phyloP scores from a whole-genome alignment of 345 rosid genomes.

The Aegle marmelos region DNA sequence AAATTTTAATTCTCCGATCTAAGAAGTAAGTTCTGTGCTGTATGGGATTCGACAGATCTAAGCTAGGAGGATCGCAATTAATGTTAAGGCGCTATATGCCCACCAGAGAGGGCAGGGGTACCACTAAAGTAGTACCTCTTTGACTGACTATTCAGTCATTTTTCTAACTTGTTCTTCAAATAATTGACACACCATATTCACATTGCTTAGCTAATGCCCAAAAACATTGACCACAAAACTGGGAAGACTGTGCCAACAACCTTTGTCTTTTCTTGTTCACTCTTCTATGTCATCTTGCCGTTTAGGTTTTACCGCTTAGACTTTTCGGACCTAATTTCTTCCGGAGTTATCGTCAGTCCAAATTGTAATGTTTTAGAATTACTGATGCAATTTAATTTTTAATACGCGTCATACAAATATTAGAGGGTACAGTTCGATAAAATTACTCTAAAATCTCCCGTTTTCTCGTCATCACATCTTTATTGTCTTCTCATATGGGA shows the following conservation, averaged over 20 bases:
- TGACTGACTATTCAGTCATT: conserved; percentile 2
- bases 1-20: too few relatives aligned
- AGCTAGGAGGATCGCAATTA: too few relatives aligned
- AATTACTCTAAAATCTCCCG: too few relatives aligned
- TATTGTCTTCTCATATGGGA: neutral
- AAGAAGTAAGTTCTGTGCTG: too few relatives aligned
- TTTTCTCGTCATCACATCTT: neutral
- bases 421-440: fast-evolving
- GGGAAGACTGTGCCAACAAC: conserved; percentile 9
- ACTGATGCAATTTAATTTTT: neutral
- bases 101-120: too few relatives aligned
- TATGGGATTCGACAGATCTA: too few relatives aligned
- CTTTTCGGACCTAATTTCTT: neutral
- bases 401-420: too few relatives aligned
- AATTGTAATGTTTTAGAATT: neutral
- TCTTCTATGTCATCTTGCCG: neutral
- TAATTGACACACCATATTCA: neutral
- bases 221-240: conserved; percentile 13
- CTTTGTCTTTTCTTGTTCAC: neutral
- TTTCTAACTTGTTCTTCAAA: neutral
- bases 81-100: too few relatives aligned
- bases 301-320: neutral
- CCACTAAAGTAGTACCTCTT: neutral
- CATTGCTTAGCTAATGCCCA: neutral
- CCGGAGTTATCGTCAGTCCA: neutral